Evolutionary conservation across 2,329 filamentous ascomycete genomes (phyloP), one percentile per base, ranked within the genome.

Genomic region (Aspergillus pseudonomiae): DNA sequence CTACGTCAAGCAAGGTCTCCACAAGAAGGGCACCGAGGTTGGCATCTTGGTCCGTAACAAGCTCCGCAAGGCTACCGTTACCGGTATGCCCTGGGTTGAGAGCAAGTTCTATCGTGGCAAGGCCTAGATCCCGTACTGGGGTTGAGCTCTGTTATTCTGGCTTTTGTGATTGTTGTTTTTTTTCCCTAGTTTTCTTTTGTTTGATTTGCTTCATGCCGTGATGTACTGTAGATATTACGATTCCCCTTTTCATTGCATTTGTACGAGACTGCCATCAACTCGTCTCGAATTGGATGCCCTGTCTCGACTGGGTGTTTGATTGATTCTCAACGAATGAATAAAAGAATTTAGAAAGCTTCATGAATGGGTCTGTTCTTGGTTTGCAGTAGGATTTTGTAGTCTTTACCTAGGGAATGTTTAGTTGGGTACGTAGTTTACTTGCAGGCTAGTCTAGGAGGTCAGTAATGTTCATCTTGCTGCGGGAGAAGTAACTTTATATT

Each of bases 41-140:
- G 86, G 89, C 21, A 89, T 97, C 4, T 77, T 92, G 45, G 89
- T 97, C 2, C 84, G 94, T 59, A 93, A 93, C 24, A 91, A 89
- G 81, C 83, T 86, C 74, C 87, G 92, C 71, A 89, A 88, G 79
- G 93, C 89, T 1, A 85, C 86, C 4, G 91, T 97, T 36, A 85
- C 88, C 10, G 94, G 94, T 83, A 95, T 97, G 93, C 94, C 94
- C 1, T 97, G 96, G 78, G 85, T 96, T 58, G 85, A 88, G 57
- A 88, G 85, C 71, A 93, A 92, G 79, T 97, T 96, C 79, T 91
- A 86, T 79, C 75, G 76, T 19, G 41, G 41, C 10, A 32, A 34
- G 28, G 48, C 48, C 28, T 52, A 24, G 30, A 26, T 14, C 45
- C 12, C 11, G 6, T 24, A 9, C 6, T 41, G 16, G 12, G 43